Evolutionary conservation across 768 basidiomycete species (phyloP), one percentile per base, ranked within the genome.

Genomic region (Pisolithus tinctorius): DNA sequence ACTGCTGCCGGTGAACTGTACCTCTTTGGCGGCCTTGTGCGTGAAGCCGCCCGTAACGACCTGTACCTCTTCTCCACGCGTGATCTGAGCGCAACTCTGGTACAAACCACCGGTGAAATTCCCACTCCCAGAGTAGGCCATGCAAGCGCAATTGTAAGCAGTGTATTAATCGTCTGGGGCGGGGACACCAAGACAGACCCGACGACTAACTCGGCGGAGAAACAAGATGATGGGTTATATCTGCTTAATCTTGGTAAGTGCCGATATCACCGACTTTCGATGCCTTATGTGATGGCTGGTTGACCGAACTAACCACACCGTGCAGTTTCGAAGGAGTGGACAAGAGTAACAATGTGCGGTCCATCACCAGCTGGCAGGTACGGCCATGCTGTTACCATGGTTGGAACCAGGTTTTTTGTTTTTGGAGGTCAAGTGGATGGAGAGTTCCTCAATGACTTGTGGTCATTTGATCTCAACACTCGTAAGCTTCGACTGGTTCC

Each of bases 341-440:
- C 92, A 34, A 80, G 83, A 40, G 87, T 96, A 16, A 74, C 82
- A 2, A 85, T 92, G 7, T 73, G 82, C 46, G 87, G 91, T 0
- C 74, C 84, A 3, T 77, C 83, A 0, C 96, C 96, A 1, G 78
- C 78, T 6, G 96, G 96, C 10, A 79, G 96, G 48, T 98, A 99
- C 63, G 96, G 96, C 0, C 96, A 99, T 68, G 88, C 94, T 1
- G 94, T 93, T 11, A 83, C 90, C 9, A 94, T 99, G 88, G 78
- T 80, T 41, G 90, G 86, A 39, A 89, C 88, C 56, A 88, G 82
- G 66, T 96, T 99, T 72, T 90, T 89, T 65, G 79, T 98, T 29
- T 97, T 96, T 61, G 96, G 95, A 52, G 96, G 96, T 17, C 96
- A 98, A 68, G 91, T 93, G 8, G 91, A 95, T 56, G 92, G 93